Conservation (phyloP, 805 yeast genomes). For the Debaryomyces tyrocola region DNA sequence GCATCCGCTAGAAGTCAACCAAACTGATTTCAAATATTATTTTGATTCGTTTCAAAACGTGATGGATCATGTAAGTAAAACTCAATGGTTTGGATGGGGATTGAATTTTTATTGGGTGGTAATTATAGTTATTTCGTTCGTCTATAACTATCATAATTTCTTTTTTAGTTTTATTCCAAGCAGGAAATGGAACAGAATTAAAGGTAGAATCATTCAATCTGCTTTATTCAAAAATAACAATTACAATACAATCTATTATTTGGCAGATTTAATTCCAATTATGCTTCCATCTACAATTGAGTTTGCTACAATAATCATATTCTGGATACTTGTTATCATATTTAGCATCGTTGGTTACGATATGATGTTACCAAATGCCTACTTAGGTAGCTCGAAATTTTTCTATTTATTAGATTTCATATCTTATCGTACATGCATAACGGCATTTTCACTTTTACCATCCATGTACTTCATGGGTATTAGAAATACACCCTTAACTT, state of each 20-base stretch:
- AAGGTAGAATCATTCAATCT: background rate
- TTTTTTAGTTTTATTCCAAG: background rate
- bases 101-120: constrained; percentile 4
- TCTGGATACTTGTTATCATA: constrained; percentile 1
- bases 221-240: background rate
- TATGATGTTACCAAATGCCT: constrained; percentile 4
- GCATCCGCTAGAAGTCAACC: constrained; percentile 33
- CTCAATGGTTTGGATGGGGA: constrained; percentile 5
- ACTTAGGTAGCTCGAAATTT: constrained; percentile 1
- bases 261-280: constrained; percentile 1
- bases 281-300: constrained; percentile 1
- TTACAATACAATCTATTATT: constrained; percentile 1
- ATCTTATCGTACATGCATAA: constrained; percentile 2
- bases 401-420: constrained; percentile 3
- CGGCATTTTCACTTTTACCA: constrained; percentile 4
- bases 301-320: background rate
- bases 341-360: background rate
- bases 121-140: background rate
- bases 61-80: constrained; percentile 1
- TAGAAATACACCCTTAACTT: constrained; percentile 1
- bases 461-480: constrained; percentile 3
- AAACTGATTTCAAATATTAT: constrained; percentile 13
- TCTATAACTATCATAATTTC: background rate
- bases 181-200: too few relatives aligned
- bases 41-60: background rate